Evolutionary conservation across 768 basidiomycete genomes (phyloP).

Genomic region (Pulveroboletus sp.): DNA sequence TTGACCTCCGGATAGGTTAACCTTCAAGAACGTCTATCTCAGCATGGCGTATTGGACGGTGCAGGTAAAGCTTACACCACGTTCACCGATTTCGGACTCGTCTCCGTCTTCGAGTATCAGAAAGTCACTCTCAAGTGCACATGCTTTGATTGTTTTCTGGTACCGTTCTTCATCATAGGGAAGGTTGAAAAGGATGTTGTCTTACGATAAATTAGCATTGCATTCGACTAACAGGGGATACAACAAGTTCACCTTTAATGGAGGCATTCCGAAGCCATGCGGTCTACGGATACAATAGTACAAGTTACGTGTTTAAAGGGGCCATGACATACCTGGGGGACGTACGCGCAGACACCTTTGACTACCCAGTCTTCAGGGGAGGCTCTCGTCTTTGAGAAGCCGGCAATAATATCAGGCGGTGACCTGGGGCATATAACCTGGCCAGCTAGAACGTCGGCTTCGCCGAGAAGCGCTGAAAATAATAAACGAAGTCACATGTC

Average conservation of each 20-base stretch:
- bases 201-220: slow-evolving; percentile 27
- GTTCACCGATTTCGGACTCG: slow-evolving; percentile 83
- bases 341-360: slow-evolving; percentile 77
- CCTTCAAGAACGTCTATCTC: slow-evolving; percentile 15
- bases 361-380: slow-evolving; percentile 71
- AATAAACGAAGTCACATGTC: not conserved
- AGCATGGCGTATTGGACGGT: not conserved
- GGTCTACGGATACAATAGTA: slow-evolving; percentile 29
- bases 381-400: slow-evolving; percentile 42
- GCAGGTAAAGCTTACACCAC: slow-evolving; percentile 49
- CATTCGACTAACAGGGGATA: slow-evolving; percentile 34
- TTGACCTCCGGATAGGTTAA: slow-evolving; percentile 49
- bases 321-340: slow-evolving; percentile 58
- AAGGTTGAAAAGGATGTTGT: slow-evolving; percentile 77
- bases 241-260: slow-evolving; percentile 22
- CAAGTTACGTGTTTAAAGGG: slow-evolving; percentile 2
- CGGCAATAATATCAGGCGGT: slow-evolving; percentile 72
- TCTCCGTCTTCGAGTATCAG: slow-evolving; percentile 86
- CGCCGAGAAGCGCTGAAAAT: slow-evolving; percentile 64
- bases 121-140: slow-evolving; percentile 69
- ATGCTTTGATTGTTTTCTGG: slow-evolving; percentile 69
- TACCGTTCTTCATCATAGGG: slow-evolving; percentile 75
- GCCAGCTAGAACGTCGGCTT: slow-evolving; percentile 56
- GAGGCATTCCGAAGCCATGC: slow-evolving; percentile 76
- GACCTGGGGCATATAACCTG: slow-evolving; percentile 82